phyloP scores from a whole-genome alignment of 2,329 filamentous ascomycete genomes.

The Penicillium sp. region DNA sequence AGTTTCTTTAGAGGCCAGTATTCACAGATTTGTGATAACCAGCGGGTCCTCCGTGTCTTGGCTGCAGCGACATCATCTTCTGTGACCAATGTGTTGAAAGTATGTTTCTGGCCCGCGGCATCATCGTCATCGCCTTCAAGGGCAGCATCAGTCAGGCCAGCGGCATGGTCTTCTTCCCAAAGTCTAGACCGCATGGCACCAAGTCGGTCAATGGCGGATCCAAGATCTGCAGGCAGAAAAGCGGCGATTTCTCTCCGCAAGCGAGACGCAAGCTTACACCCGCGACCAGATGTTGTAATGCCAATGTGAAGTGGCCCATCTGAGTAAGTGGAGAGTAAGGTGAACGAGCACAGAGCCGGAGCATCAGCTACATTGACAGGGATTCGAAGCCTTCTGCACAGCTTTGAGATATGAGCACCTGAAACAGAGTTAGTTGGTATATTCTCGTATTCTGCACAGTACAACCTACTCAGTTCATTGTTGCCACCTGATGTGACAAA shows the following conservation, averaged over 20 bases:
- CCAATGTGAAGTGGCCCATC: conserved; percentile 93
- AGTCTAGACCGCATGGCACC: conserved; percentile 71
- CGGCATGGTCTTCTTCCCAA: conserved; percentile 68
- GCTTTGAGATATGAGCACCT: conserved; percentile 68
- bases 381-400: conserved; percentile 78
- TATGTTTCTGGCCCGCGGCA: conserved; percentile 63
- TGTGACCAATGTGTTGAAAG: conserved; percentile 79
- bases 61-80: conserved; percentile 71
- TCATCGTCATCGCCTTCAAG: conserved; percentile 51
- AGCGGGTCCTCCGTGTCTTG: conserved; percentile 81
- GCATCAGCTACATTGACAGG: conserved; percentile 92
- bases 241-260: conserved; percentile 86
- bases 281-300: conserved; percentile 90
- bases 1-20: conserved; percentile 92
- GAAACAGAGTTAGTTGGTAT: conserved; percentile 14
- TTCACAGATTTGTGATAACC: conserved; percentile 95
- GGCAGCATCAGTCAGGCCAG: conserved; percentile 46
- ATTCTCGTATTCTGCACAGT: neutral
- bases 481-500: conserved; percentile 71
- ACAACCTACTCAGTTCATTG: conserved; percentile 49
- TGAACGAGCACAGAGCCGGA: conserved; percentile 83
- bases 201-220: conserved; percentile 72
- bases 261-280: conserved; percentile 88
- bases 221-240: conserved; percentile 72
- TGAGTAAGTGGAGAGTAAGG: conserved; percentile 80